Percentiles rank a stretch among this genome's conserved stretches.
Evolutionary conservation across 257 asterid species (phyloP).

Genomic region (Euphrasia confusa): DNA sequence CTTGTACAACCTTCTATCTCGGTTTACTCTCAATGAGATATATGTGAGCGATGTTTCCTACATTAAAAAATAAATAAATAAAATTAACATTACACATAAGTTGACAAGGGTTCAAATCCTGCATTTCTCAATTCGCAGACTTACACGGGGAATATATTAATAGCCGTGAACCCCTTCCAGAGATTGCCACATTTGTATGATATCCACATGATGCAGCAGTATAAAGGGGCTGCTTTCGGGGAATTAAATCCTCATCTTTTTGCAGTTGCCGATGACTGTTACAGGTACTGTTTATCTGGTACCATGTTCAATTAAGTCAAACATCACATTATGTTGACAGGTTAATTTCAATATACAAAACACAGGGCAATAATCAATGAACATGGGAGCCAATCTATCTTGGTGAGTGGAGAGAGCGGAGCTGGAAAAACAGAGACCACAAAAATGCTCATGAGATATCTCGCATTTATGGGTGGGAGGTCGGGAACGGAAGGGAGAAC

Average conservation of each 20-base stretch:
- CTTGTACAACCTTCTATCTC: slow-evolving; percentile 61
- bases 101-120: not conserved
- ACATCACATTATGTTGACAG: not conserved
- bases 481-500: slow-evolving; percentile 88
- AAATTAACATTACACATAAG: slow-evolving; percentile 16
- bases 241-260: slow-evolving; percentile 97
- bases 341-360: slow-evolving; percentile 8
- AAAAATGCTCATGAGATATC: slow-evolving; percentile 93
- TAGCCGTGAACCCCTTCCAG: slow-evolving; percentile 91
- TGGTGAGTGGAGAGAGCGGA: slow-evolving; percentile 99
- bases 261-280: slow-evolving; percentile 91
- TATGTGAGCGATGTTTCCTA: slow-evolving; percentile 43
- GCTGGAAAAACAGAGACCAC: slow-evolving; percentile 98
- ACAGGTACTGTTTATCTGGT: slow-evolving; percentile 43
- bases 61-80: slow-evolving; percentile 6
- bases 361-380: slow-evolving; percentile 81
- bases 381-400: slow-evolving; percentile 85
- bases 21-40: slow-evolving; percentile 80
- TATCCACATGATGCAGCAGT: slow-evolving; percentile 88
- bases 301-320: not conserved
- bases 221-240: slow-evolving; percentile 90
- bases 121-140: slow-evolving; percentile 49
- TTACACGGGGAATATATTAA: slow-evolving; percentile 90
- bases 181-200: slow-evolving; percentile 92
- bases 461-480: slow-evolving; percentile 96